phyloP scores from a whole-genome alignment of 2,329 filamentous ascomycete species.

The Aspergillus neoniger region DNA sequence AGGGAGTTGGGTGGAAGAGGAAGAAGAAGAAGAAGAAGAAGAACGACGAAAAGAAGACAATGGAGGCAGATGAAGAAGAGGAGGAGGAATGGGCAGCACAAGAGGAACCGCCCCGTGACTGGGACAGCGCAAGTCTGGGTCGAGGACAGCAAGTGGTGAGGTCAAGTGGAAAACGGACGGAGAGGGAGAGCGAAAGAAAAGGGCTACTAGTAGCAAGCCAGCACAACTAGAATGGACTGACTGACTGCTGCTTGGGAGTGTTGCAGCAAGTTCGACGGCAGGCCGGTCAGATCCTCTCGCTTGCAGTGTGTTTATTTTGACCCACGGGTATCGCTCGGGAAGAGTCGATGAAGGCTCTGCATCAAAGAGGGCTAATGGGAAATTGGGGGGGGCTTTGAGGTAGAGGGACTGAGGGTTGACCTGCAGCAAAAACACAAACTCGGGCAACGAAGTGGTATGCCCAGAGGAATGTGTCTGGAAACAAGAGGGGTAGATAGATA shows the following conservation, averaged over 20 bases:
- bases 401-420: not conserved
- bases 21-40: constrained; percentile 11
- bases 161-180: constrained; percentile 15
- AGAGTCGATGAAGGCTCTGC: constrained; percentile 3
- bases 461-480: not conserved
- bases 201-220: not conserved
- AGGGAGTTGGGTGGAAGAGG: constrained; percentile 30
- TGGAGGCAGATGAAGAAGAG: constrained; percentile 25
- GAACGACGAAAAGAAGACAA: constrained; percentile 17
- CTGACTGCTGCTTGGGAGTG: not conserved
- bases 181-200: not conserved
- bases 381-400: not conserved
- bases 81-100: not conserved
- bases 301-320: constrained; percentile 39
- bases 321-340: constrained; percentile 25
- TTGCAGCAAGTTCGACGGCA: constrained; percentile 7
- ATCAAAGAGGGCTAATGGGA: not conserved
- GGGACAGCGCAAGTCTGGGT: constrained; percentile 21
- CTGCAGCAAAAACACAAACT: not conserved
- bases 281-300: constrained; percentile 21
- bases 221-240: not conserved
- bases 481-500: constrained; percentile 7
- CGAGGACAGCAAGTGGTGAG: constrained; percentile 13
- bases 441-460: not conserved
- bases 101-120: constrained; percentile 20